Evolutionary conservation across 2,329 filamentous ascomycete genomes (phyloP).

Genomic region (Colletotrichum chlorophyti): DNA sequence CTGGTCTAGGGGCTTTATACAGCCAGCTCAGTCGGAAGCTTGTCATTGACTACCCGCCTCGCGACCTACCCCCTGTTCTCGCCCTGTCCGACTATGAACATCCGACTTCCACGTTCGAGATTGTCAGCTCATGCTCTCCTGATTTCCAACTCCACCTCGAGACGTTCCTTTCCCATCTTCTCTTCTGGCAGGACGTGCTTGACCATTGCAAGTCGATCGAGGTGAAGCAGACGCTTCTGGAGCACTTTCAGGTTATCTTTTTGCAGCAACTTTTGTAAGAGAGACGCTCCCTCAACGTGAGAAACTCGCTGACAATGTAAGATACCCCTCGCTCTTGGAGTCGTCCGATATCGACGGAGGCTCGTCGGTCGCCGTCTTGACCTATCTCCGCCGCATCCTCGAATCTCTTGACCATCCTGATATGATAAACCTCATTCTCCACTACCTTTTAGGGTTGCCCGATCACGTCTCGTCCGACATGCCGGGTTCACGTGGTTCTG

Average conservation of each 20-base stretch:
- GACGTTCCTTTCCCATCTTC: slow-evolving; percentile 91
- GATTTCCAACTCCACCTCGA: slow-evolving; percentile 87
- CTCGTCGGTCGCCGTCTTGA: slow-evolving; percentile 93
- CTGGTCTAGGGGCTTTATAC: slow-evolving; percentile 81
- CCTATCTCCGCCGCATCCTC: slow-evolving; percentile 88
- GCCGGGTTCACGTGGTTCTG: slow-evolving; percentile 53
- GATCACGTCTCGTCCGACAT: slow-evolving; percentile 53
- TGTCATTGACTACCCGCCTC: slow-evolving; percentile 77
- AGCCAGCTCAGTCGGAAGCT: slow-evolving; percentile 77
- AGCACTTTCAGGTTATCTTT: slow-evolving; percentile 97
- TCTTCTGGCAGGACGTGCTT: slow-evolving; percentile 98
- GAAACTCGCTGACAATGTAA: slow-evolving; percentile 42
- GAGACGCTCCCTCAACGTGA: neutral
- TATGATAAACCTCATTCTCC: slow-evolving; percentile 90
- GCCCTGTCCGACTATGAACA: slow-evolving; percentile 89
- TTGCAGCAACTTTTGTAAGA: slow-evolving; percentile 88
- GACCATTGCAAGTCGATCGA: slow-evolving; percentile 93
- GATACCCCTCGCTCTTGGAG: slow-evolving; percentile 93
- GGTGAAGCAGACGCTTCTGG: slow-evolving; percentile 89
- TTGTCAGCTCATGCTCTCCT: slow-evolving; percentile 75
- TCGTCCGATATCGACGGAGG: slow-evolving; percentile 97
- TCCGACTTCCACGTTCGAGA: slow-evolving; percentile 71
- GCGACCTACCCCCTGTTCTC: slow-evolving; percentile 81
- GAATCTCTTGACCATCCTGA: slow-evolving; percentile 93
- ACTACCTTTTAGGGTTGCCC: slow-evolving; percentile 86